Evolutionary conservation across 2,329 filamentous ascomycete species (phyloP), one percentile per base, ranked within the genome.

Genomic region (Erysiphe pulchra): DNA sequence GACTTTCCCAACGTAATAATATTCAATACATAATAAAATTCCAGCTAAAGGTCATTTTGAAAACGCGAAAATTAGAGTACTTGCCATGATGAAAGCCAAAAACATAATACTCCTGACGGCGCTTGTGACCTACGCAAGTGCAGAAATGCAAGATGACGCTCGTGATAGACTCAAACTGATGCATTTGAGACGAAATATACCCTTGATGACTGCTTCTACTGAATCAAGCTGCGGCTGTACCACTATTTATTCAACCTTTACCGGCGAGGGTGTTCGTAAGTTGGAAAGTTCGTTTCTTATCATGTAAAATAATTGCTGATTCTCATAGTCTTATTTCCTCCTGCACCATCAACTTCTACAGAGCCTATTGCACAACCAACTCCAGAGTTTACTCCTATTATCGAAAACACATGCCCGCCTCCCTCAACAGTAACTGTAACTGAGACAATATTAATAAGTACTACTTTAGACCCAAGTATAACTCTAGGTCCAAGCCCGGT

Each of bases 1-100:
- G 38, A 47, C 49, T 48, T 52, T 53, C 53, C 54, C 51, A 45
- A 47, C 40, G 38, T 44, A 24, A 24, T 24, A 24, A 24, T 24
- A 24, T 3, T 24, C 20, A 24, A 24, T 24, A 24, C 20, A 6
- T 24, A 24, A 24, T 24, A 24, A 24, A 24, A 24, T 24, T 84
- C 86, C 66, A 85, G 80, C 80, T 80, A 80, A 73, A 77, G 75
- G 67, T 81, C 76, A 64, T 80, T 79, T 57, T 42, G 31, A 28
- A 42, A 45, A 47, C 45, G 33, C 20, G 20, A 24, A 24, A 24
- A 3, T 24, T 3, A 24, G 20, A 24, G 20, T 24, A 24, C 20
- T 24, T 30, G 55, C 59, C 65, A 79, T 59, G 38, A 90, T 90
- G 82, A 90, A 81, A 78, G 75, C 69, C 58, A 68, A 69, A 58